Base-by-base conservation (phyloP, 2,329 filamentous ascomycete species). In the Exophiala mesophila region DNA sequence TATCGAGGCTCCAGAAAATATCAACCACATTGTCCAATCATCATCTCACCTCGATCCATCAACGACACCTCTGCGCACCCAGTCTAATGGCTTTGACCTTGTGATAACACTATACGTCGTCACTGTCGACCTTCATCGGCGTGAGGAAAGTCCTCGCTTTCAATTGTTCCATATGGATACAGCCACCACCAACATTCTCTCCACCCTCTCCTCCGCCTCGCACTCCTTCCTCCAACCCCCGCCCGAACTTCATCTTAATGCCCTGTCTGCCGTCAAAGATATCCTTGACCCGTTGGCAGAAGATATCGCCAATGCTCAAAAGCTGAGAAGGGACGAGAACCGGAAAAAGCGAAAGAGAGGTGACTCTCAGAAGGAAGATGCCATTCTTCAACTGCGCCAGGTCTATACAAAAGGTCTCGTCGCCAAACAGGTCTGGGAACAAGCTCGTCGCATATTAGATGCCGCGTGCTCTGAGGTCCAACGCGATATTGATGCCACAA, bases 371-470 rank as follows among this genome's bases (percentile, higher is more conserved):
- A 64, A 62, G 3, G 67, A 73, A 38, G 57, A 55, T 51, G 66
- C 35, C 66, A 77, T 52, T 68, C 84, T 96, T 50, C 88, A 88
- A 57, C 70, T 95, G 57, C 82, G 85, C 56, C 88, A 85, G 63
- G 71, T 98, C 12, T 85, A 96, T 61, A 72, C 88, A 5, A 80
- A 94, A 44, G 92, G 90, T 0, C 95, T 97, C 55, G 85, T 85
- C 56, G 82, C 85, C 8, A 79, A 82, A 15, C 90, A 97, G 65
- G 82, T 98, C 31, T 98, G 90, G 85, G 87, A 96, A 64, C 92
- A 98, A 68, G 85, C 88, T 6, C 83, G 82, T 58, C 80, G 85
- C 56, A 87, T 97, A 15, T 81, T 97, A 44, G 75, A 55, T 44
- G 49, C 52, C 20, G 47, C 56, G 13, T 48, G 44, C 12, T 50